A percentile compares a stretch with the other conserved stretches of the same genome.
phyloP scores from a whole-genome alignment of 495 filamentous ascomycete species.

The Trichoderma virens region DNA sequence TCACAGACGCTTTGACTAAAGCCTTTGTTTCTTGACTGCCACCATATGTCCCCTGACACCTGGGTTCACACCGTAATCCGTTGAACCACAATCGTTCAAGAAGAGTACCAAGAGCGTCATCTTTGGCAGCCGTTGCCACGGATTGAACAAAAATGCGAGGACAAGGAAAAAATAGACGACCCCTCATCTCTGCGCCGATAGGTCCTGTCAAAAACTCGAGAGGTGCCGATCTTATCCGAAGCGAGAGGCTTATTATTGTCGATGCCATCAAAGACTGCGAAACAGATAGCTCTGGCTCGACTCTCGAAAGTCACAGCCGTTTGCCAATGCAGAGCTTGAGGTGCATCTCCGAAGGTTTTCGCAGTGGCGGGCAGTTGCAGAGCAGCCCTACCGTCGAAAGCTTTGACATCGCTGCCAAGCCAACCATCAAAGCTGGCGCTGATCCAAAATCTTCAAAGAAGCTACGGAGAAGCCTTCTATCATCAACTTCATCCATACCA shows the following conservation, averaged over 20 bases:
- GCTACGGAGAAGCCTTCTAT: neutral
- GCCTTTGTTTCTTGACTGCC: too few relatives aligned
- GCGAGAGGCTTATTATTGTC: slow-evolving; percentile 10
- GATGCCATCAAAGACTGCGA: slow-evolving; percentile 9
- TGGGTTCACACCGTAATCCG: too few relatives aligned
- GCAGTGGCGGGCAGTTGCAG: neutral
- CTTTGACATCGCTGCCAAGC: slow-evolving; percentile 6
- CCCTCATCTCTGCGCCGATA: slow-evolving; percentile 7
- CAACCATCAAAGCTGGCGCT: neutral
- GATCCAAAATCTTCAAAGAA: neutral
- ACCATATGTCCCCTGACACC: too few relatives aligned
- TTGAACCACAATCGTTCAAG: too few relatives aligned
- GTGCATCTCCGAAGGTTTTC: slow-evolving; percentile 4
- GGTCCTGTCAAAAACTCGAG: slow-evolving; percentile 11
- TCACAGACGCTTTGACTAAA: too few relatives aligned
- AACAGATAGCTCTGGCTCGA: neutral
- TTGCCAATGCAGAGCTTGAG: neutral
- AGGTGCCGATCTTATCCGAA: slow-evolving; percentile 6
- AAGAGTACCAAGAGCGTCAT: too few relatives aligned
- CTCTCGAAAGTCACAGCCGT: neutral
- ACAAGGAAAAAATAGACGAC: neutral
- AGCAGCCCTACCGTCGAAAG: slow-evolving; percentile 7
- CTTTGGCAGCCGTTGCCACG: neutral
- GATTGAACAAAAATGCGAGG: neutral
- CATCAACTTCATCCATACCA: neutral